Conservation (phyloP, 805 yeast genomes). For the Jamesozyma rosinii region DNA sequence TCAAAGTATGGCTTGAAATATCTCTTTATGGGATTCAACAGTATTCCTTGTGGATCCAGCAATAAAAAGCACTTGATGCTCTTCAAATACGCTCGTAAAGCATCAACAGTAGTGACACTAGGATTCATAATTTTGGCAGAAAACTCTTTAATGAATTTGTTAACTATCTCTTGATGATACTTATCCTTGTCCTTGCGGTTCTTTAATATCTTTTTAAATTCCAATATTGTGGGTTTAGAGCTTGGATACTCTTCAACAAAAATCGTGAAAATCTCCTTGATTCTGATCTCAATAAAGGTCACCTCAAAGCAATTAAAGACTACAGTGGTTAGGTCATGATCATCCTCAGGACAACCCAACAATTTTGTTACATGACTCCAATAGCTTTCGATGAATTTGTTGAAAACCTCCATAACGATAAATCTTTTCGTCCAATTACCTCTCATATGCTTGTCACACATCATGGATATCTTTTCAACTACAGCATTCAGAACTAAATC, state of each 20-base stretch:
- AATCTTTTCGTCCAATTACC: conserved; percentile 14
- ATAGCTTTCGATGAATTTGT: conserved; percentile 18
- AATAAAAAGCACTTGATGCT: conserved; percentile 62
- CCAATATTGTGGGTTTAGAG: conserved; percentile 47
- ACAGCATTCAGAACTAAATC: conserved; percentile 18
- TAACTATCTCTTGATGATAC: conserved; percentile 11
- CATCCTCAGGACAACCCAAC: conserved; percentile 20
- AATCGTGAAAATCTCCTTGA: conserved; percentile 51
- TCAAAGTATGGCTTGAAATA: conserved; percentile 67
- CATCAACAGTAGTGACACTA: conserved; percentile 69
- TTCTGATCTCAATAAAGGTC: conserved; percentile 35
- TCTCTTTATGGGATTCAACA: conserved; percentile 66
- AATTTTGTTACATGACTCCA: conserved; percentile 21
- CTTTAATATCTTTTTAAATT: conserved; percentile 45
- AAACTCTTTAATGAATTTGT: conserved; percentile 15
- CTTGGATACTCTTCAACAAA: conserved; percentile 42
- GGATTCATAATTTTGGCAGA: conserved; percentile 49
- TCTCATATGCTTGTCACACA: conserved; percentile 15
- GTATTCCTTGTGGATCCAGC: conserved; percentile 81
- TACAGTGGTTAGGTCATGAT: conserved; percentile 20
- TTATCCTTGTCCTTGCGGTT: conserved; percentile 31
- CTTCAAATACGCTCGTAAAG: conserved; percentile 58
- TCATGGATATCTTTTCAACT: conserved; percentile 13
- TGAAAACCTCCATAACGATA: conserved; percentile 22
- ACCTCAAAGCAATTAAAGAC: conserved; percentile 21